A percentile compares a stretch with the other conserved stretches of the same genome.
Conservation (phyloP, 192 early-diverging fungal genomes). For the Helicostylum pulchrum region DNA sequence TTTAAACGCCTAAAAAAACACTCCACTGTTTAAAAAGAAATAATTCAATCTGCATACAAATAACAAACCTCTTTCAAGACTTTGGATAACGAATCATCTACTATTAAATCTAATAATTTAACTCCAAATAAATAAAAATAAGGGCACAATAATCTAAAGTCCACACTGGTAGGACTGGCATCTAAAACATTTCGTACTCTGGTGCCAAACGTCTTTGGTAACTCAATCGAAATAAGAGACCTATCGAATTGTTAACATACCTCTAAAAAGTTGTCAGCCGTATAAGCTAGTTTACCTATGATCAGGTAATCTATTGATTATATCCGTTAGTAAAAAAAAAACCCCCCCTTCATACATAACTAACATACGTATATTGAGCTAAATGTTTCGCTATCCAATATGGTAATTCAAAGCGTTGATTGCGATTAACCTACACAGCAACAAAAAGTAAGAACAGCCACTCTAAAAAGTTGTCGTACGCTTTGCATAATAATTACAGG, state of each 20-base stretch:
- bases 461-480: neutral
- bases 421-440: constrained; percentile 18
- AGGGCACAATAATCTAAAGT: constrained; percentile 37
- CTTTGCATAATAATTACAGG: constrained; percentile 17
- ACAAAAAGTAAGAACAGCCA: neutral
- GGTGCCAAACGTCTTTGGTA: constrained; percentile 36
- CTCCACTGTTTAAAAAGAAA: constrained; percentile 15
- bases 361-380: constrained; percentile 21
- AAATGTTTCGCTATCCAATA: constrained; percentile 43
- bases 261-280: neutral
- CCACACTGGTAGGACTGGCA: constrained; percentile 35
- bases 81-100: constrained; percentile 11
- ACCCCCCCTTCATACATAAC: too few species aligned
- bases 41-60: constrained; percentile 34
- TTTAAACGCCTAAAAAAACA: constrained; percentile 39
- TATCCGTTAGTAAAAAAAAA: neutral
- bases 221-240: constrained; percentile 27
- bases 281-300: neutral
- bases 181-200: constrained; percentile 35
- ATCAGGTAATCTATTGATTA: constrained; percentile 2
- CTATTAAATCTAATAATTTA: constrained; percentile 31
- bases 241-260: constrained; percentile 12
- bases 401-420: constrained; percentile 38
- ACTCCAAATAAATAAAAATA: constrained; percentile 42
- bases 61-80: constrained; percentile 36